A percentile compares a stretch with the other conserved stretches of the same genome.
Conservation (phyloP, 2,329 filamentous ascomycete genomes). For the Fusarium subtropicale region DNA sequence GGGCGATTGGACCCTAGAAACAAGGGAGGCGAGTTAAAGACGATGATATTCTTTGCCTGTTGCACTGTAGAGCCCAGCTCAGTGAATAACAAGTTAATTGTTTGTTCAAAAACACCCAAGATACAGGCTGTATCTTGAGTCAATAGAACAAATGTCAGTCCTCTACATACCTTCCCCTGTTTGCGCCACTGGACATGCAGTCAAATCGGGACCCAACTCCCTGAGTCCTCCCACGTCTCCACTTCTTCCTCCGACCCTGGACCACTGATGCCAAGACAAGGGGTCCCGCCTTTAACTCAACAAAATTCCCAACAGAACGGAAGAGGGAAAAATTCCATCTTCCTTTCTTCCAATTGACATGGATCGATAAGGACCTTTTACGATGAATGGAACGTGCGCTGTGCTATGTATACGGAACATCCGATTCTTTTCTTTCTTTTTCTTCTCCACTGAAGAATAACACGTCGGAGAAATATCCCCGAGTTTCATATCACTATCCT, state of each 20-base stretch:
- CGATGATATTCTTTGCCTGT: not conserved
- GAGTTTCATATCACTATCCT: conserved; percentile 9
- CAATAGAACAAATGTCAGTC: not conserved
- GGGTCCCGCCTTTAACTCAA: conserved; percentile 48
- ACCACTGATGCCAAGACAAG: conserved; percentile 35
- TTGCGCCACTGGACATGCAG: conserved; percentile 15
- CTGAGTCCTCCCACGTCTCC: not conserved
- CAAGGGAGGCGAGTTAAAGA: conserved; percentile 16
- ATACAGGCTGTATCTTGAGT: not conserved
- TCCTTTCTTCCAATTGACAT: conserved; percentile 13
- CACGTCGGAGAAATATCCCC: conserved; percentile 5
- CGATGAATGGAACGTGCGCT: conserved; percentile 1
- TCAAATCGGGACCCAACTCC: conserved; percentile 20
- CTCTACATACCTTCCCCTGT: conserved; percentile 5
- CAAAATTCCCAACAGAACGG: conserved; percentile 55
- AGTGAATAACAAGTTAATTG: not conserved
- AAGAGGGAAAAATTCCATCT: conserved; percentile 29
- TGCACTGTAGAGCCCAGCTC: not conserved
- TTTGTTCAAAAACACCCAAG: too few relatives aligned
- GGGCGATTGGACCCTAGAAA: conserved; percentile 31
- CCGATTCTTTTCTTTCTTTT: conserved; percentile 5
- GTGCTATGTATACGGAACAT: conserved; percentile 3
- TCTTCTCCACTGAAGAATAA: conserved; percentile 17
- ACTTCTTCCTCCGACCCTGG: conserved; percentile 35
- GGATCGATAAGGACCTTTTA: not conserved